Evolutionary conservation across 2,329 filamentous ascomycete genomes (phyloP).

Genomic region (Cladosporium sp.): DNA sequence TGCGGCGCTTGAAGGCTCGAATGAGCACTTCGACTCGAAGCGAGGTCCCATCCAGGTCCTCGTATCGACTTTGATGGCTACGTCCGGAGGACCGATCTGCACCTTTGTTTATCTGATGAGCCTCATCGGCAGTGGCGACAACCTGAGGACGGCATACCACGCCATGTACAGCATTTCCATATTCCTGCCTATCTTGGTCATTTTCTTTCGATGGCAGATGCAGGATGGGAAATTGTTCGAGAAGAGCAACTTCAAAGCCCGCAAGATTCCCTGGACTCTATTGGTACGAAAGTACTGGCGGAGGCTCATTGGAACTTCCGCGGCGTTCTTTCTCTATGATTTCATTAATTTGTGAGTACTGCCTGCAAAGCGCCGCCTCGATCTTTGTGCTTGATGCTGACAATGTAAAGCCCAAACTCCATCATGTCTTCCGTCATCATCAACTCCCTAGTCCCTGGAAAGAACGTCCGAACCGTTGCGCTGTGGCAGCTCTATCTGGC

Average conservation of each 20-base stretch:
- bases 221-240: constrained; percentile 48
- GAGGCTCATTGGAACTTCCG: constrained; percentile 49
- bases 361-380: constrained; percentile 27
- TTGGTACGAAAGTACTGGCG: constrained; percentile 45
- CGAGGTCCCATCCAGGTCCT: constrained; percentile 27
- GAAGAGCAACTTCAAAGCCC: constrained; percentile 44
- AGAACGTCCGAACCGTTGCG: constrained; percentile 41
- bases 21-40: constrained; percentile 38
- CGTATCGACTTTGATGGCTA: constrained; percentile 22
- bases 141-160: constrained; percentile 39
- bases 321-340: constrained; percentile 55
- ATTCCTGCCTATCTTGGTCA: constrained; percentile 45
- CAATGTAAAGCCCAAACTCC: constrained; percentile 26
- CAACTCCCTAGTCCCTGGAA: constrained; percentile 32
- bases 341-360: constrained; percentile 39
- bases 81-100: constrained; percentile 22
- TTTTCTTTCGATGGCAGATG: constrained; percentile 32
- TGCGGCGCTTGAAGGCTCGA: constrained; percentile 46
- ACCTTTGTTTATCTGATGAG: constrained; percentile 38
- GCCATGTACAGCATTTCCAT: constrained; percentile 42
- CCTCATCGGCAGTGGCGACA: constrained; percentile 25
- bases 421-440: constrained; percentile 45
- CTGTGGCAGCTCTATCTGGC: constrained; percentile 49
- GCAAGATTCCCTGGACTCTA: constrained; percentile 42
- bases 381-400: constrained; percentile 34